Percentiles rank a stretch among this genome's conserved stretches.
These are phyloP conservation scores for Tothia fuscella DNA, from an alignment of 2,329 filamentous ascomycete genomes.

Conservation along the genomic window DNA sequence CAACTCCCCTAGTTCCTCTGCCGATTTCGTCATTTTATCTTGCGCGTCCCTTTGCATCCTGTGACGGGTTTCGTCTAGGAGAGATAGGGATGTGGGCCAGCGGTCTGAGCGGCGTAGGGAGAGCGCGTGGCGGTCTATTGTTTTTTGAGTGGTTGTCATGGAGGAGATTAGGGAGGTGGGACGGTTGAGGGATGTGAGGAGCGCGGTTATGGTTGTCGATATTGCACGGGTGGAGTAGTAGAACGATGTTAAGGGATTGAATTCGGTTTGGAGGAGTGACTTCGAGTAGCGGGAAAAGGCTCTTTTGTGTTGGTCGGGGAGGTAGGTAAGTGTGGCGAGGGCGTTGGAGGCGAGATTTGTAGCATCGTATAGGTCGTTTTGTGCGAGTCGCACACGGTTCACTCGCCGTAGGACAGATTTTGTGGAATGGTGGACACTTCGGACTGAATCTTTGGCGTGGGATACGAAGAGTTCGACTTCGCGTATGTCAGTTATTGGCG, in stretches of 20 bases:
- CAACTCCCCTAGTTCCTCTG: constrained; percentile 60
- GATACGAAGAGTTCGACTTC: constrained; percentile 91
- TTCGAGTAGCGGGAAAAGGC: constrained; percentile 64
- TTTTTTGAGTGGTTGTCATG: constrained; percentile 62
- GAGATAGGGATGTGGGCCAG: constrained; percentile 54
- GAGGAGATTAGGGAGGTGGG: constrained; percentile 66
- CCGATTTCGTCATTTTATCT: constrained; percentile 60
- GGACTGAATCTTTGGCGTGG: constrained; percentile 80
- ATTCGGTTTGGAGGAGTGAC: constrained; percentile 53
- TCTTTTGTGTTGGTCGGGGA: constrained; percentile 54
- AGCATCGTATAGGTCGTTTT: constrained; percentile 57
- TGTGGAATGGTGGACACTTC: constrained; percentile 70
- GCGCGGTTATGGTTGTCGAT: constrained; percentile 72
- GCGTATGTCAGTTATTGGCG: constrained; percentile 64
- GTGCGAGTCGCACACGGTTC: constrained; percentile 56
- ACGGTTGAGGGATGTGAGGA: constrained; percentile 66
- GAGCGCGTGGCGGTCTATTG: constrained; percentile 65
- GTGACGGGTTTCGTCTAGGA: constrained; percentile 80
- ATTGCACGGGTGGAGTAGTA: constrained; percentile 67
- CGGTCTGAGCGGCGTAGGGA: constrained; percentile 62
- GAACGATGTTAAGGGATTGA: constrained; percentile 60
- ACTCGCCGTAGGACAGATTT: constrained; percentile 71
- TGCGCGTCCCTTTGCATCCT: constrained; percentile 74
- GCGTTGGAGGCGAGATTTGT: constrained; percentile 41
- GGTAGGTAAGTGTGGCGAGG: constrained; percentile 36